Evolutionary conservation across 163 green algal species (phyloP).

Genomic region (Chlamydomonas reinhardtii): DNA sequence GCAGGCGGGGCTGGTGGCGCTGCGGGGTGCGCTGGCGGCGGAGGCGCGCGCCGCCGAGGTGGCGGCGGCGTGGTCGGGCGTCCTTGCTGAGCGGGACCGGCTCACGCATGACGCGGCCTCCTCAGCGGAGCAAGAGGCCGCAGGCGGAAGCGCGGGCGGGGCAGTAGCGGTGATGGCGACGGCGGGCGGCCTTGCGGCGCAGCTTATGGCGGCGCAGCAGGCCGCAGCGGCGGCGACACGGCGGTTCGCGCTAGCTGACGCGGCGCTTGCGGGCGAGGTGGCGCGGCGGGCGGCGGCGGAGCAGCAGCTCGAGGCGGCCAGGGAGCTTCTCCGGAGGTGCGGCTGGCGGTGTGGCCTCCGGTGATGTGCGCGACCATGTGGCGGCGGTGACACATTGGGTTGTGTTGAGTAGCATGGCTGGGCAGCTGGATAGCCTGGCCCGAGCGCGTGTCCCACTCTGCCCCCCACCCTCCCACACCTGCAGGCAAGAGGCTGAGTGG

Average conservation of each 20-base stretch:
- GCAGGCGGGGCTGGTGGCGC: slow-evolving; percentile 10
- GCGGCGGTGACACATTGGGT: no score
- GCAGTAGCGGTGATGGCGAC: not conserved
- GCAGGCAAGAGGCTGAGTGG: slow-evolving; percentile 43
- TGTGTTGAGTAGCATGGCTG: no score
- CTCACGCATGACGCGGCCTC: not conserved
- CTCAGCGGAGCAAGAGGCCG: not conserved
- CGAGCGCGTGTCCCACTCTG: not conserved
- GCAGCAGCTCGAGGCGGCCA: slow-evolving; percentile 22
- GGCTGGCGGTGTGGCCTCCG: no score
- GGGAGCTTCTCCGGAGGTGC: slow-evolving; percentile 33
- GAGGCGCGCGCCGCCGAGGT: slow-evolving; percentile 25
- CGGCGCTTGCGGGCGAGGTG: slow-evolving; percentile 39
- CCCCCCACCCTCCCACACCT: no score
- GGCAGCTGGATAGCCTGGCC: no score
- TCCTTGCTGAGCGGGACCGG: slow-evolving; percentile 23
- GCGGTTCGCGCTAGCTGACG: slow-evolving; percentile 20
- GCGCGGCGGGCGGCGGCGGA: slow-evolving; percentile 19
- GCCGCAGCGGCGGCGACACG: slow-evolving; percentile 8
- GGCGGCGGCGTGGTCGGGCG: slow-evolving; percentile 18
- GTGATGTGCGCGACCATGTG: no score
- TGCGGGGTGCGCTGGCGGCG: slow-evolving; percentile 27
- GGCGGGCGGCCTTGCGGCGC: not conserved
- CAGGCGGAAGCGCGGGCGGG: not conserved
- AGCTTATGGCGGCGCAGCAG: slow-evolving; percentile 15